Base-by-base conservation (phyloP, 2,329 filamentous ascomycete species). In the Chrysoporthe cubensis region DNA sequence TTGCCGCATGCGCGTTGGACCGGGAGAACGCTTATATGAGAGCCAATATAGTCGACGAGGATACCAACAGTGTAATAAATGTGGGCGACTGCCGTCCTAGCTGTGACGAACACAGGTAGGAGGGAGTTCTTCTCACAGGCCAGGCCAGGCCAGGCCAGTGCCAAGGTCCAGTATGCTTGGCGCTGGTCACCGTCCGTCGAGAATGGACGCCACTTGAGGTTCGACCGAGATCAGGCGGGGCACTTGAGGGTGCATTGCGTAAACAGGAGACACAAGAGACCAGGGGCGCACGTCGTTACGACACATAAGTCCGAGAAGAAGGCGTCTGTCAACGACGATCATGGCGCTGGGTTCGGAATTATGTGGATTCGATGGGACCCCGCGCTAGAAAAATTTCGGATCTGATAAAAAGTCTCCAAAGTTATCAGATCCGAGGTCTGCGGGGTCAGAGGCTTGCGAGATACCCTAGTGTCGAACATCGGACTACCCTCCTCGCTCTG, bases 211-310 rank as follows among this genome's bases (percentile, higher is more conserved):
- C 58, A 34, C 62, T 21, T 14, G 46, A 62, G 57, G 37, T 66
- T 67, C 65, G 46, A 65, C 62, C 66, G 62, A 50, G 56, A 54
- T 43, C 44, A 32, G 68, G 68, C 62, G 62, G 68, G 57, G 62
- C 62, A 62, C 50, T 40, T 42, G 48, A 52, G 21, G 44, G 62
- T 26, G 64, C 68, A 69, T 69, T 64, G 68, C 65, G 62, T 58
- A 69, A 52, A 56, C 57, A 52, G 40, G 57, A 65, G 26, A 14
- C 54, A 40, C 5, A 21, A 43, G 6, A 57, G 44, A 46, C 54
- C 18, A 50, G 52, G 42, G 18, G 48, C 40, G 42, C 62, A 54
- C 26, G 50, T 54, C 7, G 50, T 54, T 54, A 54, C 50, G 50
- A 54, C 48, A 52, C 48, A 52, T 52, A 52, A 52, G 50, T 34